phyloP scores from a whole-genome alignment of 352 stramenopile genomes.

The Globisporangium spiculum region DNA sequence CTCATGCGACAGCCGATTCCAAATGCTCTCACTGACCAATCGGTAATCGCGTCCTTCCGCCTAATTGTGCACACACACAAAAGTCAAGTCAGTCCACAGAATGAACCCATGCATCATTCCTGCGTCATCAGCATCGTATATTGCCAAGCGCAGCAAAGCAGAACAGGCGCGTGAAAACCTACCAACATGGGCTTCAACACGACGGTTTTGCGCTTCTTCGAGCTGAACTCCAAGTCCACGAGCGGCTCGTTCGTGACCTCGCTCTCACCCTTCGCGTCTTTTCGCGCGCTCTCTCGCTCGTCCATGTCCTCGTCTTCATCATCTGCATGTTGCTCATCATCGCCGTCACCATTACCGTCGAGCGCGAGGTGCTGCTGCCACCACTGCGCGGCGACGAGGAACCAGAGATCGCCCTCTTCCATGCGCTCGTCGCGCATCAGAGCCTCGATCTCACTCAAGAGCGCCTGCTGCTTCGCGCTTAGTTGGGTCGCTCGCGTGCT shows the following conservation, averaged over 20 bases:
- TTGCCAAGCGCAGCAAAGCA: not conserved
- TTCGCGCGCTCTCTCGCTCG: constrained; percentile 12
- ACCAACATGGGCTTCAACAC: constrained; percentile 65
- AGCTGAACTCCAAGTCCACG: constrained; percentile 49
- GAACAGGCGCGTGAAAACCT: constrained; percentile 9
- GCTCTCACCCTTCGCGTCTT: not conserved
- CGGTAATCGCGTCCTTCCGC: constrained; percentile 64
- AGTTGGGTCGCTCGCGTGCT: not conserved
- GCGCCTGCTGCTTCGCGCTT: constrained; percentile 7
- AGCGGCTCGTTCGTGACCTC: constrained; percentile 37
- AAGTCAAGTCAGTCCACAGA: constrained; percentile 6
- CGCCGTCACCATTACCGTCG: constrained; percentile 11
- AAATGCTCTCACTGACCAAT: constrained; percentile 68
- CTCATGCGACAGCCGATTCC: constrained; percentile 56
- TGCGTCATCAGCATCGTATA: not conserved
- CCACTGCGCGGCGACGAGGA: constrained; percentile 49
- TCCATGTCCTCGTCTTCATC: constrained; percentile 19
- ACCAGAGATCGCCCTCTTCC: constrained; percentile 57
- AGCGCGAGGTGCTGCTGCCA: constrained; percentile 41
- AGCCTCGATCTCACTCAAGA: constrained; percentile 21
- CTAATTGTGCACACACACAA: constrained; percentile 17
- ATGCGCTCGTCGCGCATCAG: constrained; percentile 36
- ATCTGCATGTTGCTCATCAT: constrained; percentile 1
- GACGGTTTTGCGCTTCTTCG: constrained; percentile 32
- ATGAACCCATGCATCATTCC: not conserved